Base-by-base conservation (phyloP, 768 basidiomycete genomes). In the Boletus sp. region DNA sequence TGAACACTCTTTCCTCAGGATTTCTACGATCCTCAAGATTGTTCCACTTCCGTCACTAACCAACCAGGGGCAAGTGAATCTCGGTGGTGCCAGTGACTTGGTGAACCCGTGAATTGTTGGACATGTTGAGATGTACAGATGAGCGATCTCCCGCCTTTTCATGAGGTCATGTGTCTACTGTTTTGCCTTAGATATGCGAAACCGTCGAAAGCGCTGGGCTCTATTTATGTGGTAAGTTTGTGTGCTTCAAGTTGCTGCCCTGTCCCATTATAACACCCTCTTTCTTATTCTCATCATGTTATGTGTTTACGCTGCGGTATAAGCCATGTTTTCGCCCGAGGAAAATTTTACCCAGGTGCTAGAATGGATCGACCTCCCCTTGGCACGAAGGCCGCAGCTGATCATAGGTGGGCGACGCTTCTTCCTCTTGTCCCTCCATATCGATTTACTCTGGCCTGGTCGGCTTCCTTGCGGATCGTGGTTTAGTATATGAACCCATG, bases 11-110 rank as follows among this genome's bases (percentile, higher is more conserved):
- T 20, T 30, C 18, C n/a, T n/a, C 60, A 90, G 89, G 87, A 91
- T 63, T 95, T 95, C 70, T 89, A 85, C 81, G 92, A 94, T 71
- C 89, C 88, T 0, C 70, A 68, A 10, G 76, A 76, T 1, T 57
- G 77, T 52, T 73, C 75, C 15, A 81, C 83, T 59, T 94, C 94
- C 66, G 78, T 83, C 45, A 91, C 88, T 65, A 85, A 85, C 56
- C 72, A 77, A 8, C 74, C 80, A 7, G 76, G 80, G 7, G 80
- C 81, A 0, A 79, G 78, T 32, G 91, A 86, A 56, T 69, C 87
- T 1, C 69, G 77, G 0, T 95, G 92, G 90, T 95, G n/a, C n/a
- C n/a, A n/a, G n/a, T n/a, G 92, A 92, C 73, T 80, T 35, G 94
- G 94, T 29, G 92, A 94, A 70, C 92, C 93, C 17, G 92, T 94